Conservation (phyloP, 2,329 filamentous ascomycete genomes). For the Colletotrichum somersetense region DNA sequence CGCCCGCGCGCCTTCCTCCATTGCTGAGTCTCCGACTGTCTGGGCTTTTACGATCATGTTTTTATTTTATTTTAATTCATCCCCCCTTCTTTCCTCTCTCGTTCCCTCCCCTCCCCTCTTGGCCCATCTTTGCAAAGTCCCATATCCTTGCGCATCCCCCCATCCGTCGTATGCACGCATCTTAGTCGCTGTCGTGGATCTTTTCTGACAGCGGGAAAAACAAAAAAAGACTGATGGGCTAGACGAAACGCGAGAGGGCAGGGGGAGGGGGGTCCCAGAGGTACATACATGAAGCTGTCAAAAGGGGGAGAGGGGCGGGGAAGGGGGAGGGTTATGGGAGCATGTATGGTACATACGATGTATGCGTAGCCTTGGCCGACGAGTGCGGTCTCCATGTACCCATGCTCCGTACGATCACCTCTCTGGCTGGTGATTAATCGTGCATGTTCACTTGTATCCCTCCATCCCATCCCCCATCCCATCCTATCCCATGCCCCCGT, state of each 20-base stretch:
- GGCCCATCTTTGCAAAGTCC: neutral
- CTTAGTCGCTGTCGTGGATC: neutral
- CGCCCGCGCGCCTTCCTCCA: conserved; percentile 9
- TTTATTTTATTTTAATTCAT: neutral
- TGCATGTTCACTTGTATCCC: neutral
- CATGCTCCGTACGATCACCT: neutral
- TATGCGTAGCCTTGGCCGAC: conserved; percentile 2
- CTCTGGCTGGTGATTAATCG: conserved; percentile 6
- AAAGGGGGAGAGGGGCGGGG: neutral
- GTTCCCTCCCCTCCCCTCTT: neutral
- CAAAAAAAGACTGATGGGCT: neutral
- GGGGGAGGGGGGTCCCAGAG: too few relatives aligned
- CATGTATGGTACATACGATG: neutral
- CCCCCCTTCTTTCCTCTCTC: neutral
- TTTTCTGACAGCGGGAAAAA: neutral
- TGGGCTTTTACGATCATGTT: neutral
- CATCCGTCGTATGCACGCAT: neutral
- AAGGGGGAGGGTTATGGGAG: neutral
- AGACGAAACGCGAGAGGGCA: neutral
- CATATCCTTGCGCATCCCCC: neutral
- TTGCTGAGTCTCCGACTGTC: neutral
- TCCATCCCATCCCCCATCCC: conserved; percentile 14
- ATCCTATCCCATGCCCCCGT: too few relatives aligned
- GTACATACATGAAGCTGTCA: neutral
- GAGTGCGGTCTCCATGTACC: neutral